Conservation (phyloP, 2,329 filamentous ascomycete genomes). For the Xylariomycetidae sp. region DNA sequence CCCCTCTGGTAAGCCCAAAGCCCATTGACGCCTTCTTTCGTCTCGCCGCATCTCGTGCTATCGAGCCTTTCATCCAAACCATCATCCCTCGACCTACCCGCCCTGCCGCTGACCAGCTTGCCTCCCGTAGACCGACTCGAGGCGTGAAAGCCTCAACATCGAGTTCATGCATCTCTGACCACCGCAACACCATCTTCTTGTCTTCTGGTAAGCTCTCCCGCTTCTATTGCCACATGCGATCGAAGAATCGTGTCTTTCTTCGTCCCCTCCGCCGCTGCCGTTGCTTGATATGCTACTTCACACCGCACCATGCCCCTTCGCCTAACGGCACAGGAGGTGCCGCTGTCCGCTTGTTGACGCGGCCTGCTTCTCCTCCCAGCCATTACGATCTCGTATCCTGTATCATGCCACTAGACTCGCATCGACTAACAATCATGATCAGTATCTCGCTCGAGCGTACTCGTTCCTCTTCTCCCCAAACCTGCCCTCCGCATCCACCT, state of each 20-base stretch:
- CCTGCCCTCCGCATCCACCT: constrained; percentile 9
- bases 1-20: constrained; percentile 16
- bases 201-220: constrained; percentile 31
- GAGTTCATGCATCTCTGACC: constrained; percentile 27
- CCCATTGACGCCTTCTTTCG: constrained; percentile 14
- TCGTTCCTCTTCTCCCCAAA: constrained; percentile 8
- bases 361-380: too few species aligned
- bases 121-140: constrained; percentile 20
- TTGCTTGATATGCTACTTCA: too few species aligned
- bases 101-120: constrained; percentile 13
- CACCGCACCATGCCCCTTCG: too few species aligned
- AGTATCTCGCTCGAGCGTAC: constrained; percentile 8
- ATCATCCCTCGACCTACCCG: constrained; percentile 4
- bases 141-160: constrained; percentile 20
- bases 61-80: constrained; percentile 3
- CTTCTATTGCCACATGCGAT: constrained; percentile 30
- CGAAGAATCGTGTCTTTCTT: constrained; percentile 18
- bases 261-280: constrained; percentile 11
- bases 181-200: constrained; percentile 27
- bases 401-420: too few species aligned
- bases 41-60: constrained; percentile 6
- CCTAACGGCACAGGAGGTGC: too few species aligned
- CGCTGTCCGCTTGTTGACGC: too few species aligned
- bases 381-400: too few species aligned
- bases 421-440: constrained; percentile 11